phyloP scores from a whole-genome alignment of 1,284 basidiomycete genomes.

The Clitocybe nebularis region DNA sequence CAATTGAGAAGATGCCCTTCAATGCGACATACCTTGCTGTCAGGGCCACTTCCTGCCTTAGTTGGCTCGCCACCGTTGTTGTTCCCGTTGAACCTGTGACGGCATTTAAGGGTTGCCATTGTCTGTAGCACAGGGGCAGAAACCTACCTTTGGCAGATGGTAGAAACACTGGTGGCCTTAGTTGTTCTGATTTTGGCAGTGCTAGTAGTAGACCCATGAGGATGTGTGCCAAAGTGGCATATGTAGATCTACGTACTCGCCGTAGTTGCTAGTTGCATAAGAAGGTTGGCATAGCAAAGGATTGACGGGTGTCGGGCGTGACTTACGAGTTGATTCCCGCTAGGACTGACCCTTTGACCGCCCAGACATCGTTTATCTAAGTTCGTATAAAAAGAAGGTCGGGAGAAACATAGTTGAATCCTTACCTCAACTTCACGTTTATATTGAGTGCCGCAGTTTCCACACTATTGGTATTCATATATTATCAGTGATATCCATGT shows the following conservation, averaged over 20 bases:
- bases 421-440: constrained; percentile 15
- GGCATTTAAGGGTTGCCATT: neutral
- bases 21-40: constrained; percentile 21
- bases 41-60: constrained; percentile 24
- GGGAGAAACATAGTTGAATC: neutral
- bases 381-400: neutral
- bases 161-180: constrained; percentile 20
- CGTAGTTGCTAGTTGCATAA: constrained; percentile 19
- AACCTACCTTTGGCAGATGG: constrained; percentile 16
- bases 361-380: constrained; percentile 33
- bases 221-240: neutral
- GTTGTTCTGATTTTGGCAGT: constrained; percentile 24
- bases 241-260: constrained; percentile 21
- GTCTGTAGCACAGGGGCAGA: neutral
- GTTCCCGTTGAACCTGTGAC: constrained; percentile 23
- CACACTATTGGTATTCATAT: constrained; percentile 11
- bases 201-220: constrained; percentile 10
- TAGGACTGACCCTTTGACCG: constrained; percentile 26
- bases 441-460: constrained; percentile 19
- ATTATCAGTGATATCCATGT: neutral
- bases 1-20: neutral
- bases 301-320: neutral
- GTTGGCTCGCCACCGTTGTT: constrained; percentile 24
- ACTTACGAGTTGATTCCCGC: constrained; percentile 31
- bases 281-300: neutral